Evolutionary conservation across 2,329 filamentous ascomycete genomes (phyloP), one percentile per base, ranked within the genome.

Genomic region (Colletotrichum spaethianum): DNA sequence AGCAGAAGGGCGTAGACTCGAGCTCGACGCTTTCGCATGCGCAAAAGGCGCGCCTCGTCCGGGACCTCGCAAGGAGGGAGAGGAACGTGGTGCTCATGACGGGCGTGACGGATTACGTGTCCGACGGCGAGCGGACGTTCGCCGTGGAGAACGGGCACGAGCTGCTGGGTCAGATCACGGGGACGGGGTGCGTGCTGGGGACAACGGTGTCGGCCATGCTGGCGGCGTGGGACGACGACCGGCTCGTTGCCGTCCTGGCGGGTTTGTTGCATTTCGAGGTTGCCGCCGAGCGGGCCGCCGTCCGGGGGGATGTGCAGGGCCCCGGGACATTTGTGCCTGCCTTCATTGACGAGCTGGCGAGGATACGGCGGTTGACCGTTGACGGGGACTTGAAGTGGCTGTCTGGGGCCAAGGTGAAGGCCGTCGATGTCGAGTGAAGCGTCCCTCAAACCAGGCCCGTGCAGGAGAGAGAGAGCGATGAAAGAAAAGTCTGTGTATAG

Each of bases 1-100:
- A 91, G 74, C 96, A 98, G 82, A 91, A 92, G 53, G 96, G 96
- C 60, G 96, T 98, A 14, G 96, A 98, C 82, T 94, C 92, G 74
- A 89, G 88, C 4, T 90, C 76, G 79, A 90, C 74, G 79, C 84
- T 85, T 2, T 72, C 79, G 4, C 78, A 80, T 23, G 75, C 84
- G 1, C 77, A 83, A 0, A 90, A 93, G 74, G 91, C 89, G 3
- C 78, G 79, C 2, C 82, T 97, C 20, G 93, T 94, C 18, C 84
- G 86, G 59, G 84, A 86, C 6, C 85, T 98, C 9, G 95, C 96
- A 0, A 81, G 81, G 9, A 86, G 91, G 67, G 91, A 95, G 79
- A 85, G 90, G 80, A 92, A 90, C 77, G 84, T 98, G 55, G 89
- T 97, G 16, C 87, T 98, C 63, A 91, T 98, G 87, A 98, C 96